Conservation (phyloP, 805 yeast genomes). For the Priceomyces castillae region DNA sequence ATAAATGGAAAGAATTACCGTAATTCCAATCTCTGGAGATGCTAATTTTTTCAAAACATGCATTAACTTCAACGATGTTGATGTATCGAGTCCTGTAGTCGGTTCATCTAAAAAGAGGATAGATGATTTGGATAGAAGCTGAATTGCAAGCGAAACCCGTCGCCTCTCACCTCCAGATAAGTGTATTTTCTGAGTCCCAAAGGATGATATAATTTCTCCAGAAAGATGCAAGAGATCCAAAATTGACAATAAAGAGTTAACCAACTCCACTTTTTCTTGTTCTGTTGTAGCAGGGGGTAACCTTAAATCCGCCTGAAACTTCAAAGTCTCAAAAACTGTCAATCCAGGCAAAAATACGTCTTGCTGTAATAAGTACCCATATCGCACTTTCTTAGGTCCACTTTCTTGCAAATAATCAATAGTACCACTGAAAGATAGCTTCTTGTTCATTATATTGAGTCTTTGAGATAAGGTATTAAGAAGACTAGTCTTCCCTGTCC, state of each 20-base stretch:
- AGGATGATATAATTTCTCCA: slow-evolving; percentile 53
- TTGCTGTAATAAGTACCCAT: slow-evolving; percentile 73
- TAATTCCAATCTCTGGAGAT: slow-evolving; percentile 54
- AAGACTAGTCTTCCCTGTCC: slow-evolving; percentile 82
- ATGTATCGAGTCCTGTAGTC: slow-evolving; percentile 82
- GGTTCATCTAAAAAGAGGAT: slow-evolving; percentile 82
- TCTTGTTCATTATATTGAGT: slow-evolving; percentile 37
- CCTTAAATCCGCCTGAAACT: slow-evolving; percentile 69
- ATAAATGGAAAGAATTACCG: slow-evolving; percentile 74
- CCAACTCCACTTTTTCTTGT: slow-evolving; percentile 46
- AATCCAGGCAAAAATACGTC: slow-evolving; percentile 70
- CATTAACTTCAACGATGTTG: slow-evolving; percentile 65
- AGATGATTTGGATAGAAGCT: slow-evolving; percentile 72
- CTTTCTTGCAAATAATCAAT: slow-evolving; percentile 28
- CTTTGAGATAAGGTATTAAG: slow-evolving; percentile 63
- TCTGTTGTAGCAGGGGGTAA: slow-evolving; percentile 47
- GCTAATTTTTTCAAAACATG: slow-evolving; percentile 53
- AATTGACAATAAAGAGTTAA: slow-evolving; percentile 59
- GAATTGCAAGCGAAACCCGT: slow-evolving; percentile 74
- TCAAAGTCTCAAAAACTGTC: slow-evolving; percentile 68
- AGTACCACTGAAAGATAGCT: slow-evolving; percentile 42
- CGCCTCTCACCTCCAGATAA: slow-evolving; percentile 85
- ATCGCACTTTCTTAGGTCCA: slow-evolving; percentile 18
- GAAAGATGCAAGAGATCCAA: slow-evolving; percentile 65
- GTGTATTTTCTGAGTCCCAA: slow-evolving; percentile 47